Percentiles rank a stretch among this genome's conserved stretches.
These are phyloP conservation scores for Plasmopara viticola DNA, from an alignment of 352 stramenopile genomes.

Conservation along the genomic window DNA sequence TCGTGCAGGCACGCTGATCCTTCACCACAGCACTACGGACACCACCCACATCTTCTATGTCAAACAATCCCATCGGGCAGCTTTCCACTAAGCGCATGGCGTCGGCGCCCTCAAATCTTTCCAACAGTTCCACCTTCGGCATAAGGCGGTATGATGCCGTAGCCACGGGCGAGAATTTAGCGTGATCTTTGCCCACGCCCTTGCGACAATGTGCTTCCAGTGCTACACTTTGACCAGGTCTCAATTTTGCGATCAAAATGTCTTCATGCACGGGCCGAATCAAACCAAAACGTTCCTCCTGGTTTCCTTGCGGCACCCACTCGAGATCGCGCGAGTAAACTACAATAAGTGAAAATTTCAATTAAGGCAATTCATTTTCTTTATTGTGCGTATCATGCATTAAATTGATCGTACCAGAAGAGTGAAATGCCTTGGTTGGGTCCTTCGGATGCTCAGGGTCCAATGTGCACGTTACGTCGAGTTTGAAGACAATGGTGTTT, in stretches of 20 bases:
- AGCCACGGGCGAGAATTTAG: slow-evolving; percentile 96
- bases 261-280: slow-evolving; percentile 91
- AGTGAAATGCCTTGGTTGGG: slow-evolving; percentile 54
- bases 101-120: slow-evolving; percentile 55
- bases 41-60: slow-evolving; percentile 88
- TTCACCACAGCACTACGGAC: slow-evolving; percentile 76
- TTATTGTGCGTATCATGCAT: too few relatives aligned
- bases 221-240: slow-evolving; percentile 93
- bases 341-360: too few relatives aligned
- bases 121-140: slow-evolving; percentile 72
- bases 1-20: slow-evolving; percentile 87
- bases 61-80: slow-evolving; percentile 81
- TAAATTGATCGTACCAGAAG: slow-evolving; percentile 36
- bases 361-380: too few relatives aligned
- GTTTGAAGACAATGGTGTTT: slow-evolving; percentile 96
- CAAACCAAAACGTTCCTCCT: slow-evolving; percentile 84
- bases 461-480: slow-evolving; percentile 88
- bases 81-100: slow-evolving; percentile 57
- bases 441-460: slow-evolving; percentile 64
- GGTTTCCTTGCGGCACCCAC: slow-evolving; percentile 95
- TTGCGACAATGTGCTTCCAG: slow-evolving; percentile 93
- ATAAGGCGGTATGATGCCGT: slow-evolving; percentile 94
- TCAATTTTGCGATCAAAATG: slow-evolving; percentile 95
- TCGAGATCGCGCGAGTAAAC: slow-evolving; percentile 94
- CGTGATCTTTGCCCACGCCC: slow-evolving; percentile 95